phyloP scores from a whole-genome alignment of 176 grass and related monocot genomes.

The Guadua angustifolia region DNA sequence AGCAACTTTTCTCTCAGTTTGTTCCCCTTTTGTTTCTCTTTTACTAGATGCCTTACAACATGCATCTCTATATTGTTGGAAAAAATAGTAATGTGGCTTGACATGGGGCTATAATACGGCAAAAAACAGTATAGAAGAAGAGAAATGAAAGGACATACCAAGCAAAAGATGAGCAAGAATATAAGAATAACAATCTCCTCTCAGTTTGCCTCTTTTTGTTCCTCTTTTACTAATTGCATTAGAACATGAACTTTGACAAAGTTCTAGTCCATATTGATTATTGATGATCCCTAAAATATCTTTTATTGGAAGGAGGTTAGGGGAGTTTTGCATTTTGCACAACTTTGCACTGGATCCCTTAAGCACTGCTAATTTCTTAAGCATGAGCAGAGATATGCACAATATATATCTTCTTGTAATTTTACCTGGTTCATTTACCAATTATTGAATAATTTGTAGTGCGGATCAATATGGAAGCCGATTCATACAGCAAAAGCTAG shows the following conservation, averaged over 20 bases:
- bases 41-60: not conserved
- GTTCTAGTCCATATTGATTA: slow-evolving; percentile 4
- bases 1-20: not conserved
- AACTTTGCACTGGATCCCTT: not conserved
- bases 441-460: slow-evolving; percentile 50
- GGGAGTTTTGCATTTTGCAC: not conserved
- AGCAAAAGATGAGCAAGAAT: not conserved
- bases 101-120: not conserved
- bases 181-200: not conserved
- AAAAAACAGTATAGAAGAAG: not conserved
- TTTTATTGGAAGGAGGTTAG: not conserved
- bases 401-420: slow-evolving; percentile 8
- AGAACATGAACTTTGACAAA: not conserved
- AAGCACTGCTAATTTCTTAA: slow-evolving; percentile 4
- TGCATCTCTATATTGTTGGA: not conserved
- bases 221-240: not conserved
- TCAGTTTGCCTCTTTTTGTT: not conserved
- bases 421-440: not conserved
- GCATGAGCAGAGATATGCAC: not conserved
- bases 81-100: not conserved
- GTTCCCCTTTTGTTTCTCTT: not conserved
- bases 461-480: slow-evolving; percentile 86
- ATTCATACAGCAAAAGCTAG: slow-evolving; percentile 91
- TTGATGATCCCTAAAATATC: not conserved
- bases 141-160: not conserved